These are phyloP conservation scores for Ganoderma sp. DNA, from an alignment of 1,284 basidiomycete species.

Conservation along the genomic window DNA sequence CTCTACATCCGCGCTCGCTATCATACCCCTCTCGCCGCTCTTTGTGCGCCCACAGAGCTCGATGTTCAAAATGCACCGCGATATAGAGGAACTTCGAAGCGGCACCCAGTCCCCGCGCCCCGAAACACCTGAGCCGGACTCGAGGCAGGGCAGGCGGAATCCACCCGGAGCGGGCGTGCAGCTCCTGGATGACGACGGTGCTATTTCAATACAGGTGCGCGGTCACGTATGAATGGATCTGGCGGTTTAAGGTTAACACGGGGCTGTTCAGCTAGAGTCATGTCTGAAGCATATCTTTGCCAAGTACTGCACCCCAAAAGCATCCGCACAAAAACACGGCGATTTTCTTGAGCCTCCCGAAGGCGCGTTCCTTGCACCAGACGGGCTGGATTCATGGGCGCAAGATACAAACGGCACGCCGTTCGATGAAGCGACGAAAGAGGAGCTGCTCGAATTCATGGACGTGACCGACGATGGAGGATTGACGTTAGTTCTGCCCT, in stretches of 20 bases:
- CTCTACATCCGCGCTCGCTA: slow-evolving; percentile 9
- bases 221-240: background rate
- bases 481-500: slow-evolving; percentile 61
- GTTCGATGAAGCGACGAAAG: slow-evolving; percentile 75
- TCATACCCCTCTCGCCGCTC: background rate
- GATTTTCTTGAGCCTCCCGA: slow-evolving; percentile 55
- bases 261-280: slow-evolving; percentile 55
- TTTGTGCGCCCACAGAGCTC: background rate
- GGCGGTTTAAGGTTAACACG: slow-evolving; percentile 13
- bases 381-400: slow-evolving; percentile 75
- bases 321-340: slow-evolving; percentile 35
- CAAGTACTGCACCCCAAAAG: slow-evolving; percentile 69
- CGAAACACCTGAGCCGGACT: slow-evolving; percentile 66
- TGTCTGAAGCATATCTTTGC: slow-evolving; percentile 75
- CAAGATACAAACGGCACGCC: slow-evolving; percentile 77
- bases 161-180: slow-evolving; percentile 45
- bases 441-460: slow-evolving; percentile 75
- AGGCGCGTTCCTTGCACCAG: slow-evolving; percentile 59
- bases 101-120: slow-evolving; percentile 54
- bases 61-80: slow-evolving; percentile 37
- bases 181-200: slow-evolving; percentile 69
- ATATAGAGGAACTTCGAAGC: slow-evolving; percentile 41
- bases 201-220: slow-evolving; percentile 66
- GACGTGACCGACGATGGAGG: slow-evolving; percentile 75
- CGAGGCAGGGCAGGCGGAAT: slow-evolving; percentile 63